Base-by-base conservation (phyloP, 2,329 filamentous ascomycete species). In the Penicillium oxalicum region DNA sequence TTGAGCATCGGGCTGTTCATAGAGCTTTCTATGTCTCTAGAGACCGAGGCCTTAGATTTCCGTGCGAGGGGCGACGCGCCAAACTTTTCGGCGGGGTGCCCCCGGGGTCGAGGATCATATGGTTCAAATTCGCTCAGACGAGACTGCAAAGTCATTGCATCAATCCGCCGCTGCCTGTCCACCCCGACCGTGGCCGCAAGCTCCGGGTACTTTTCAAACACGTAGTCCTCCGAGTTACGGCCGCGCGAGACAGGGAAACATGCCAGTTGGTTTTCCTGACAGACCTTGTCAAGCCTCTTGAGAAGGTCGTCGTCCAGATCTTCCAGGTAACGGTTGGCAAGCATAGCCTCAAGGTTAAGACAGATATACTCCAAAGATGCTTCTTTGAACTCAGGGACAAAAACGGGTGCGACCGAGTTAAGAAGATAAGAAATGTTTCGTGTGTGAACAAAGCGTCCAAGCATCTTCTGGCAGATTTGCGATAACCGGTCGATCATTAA, bases 401-500 rank as follows among this genome's bases (percentile, higher is more conserved):
- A 86, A 63, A 87, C 95, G 2, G 88, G 87, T 39, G 88, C 87
- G 51, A 96, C 86, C 2, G 86, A 86, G 62, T 95, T 95, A 9
- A 98, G 76, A 12, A 97, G 75, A 45, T 85, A 83, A 50, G 88
- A 88, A 26, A 95, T 85, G 63, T 95, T 98, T 26, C 91, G 84
- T 4, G 83, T 86, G 42, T 82, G 89, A n/a, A 90, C 82, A 69
- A 93, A 94, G 43, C 81, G 81, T 33, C 90, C 91, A 50, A 97
- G 80, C 24, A 90, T 72, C 50, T 81, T 83, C 65, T 98, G 93
- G 66, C 93, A 97, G 27, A 94, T 83, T 65, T 95, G 88, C 4
- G 88, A 89, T 4, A 98, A 73, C 5, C 91, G 80, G 64, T 96
- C 90, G 40, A 98, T 78, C 91, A 98, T 96, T 49, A 98, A 74